Conservation (phyloP, 2,329 filamentous ascomycete genomes). For the Neonectria coccinea region DNA sequence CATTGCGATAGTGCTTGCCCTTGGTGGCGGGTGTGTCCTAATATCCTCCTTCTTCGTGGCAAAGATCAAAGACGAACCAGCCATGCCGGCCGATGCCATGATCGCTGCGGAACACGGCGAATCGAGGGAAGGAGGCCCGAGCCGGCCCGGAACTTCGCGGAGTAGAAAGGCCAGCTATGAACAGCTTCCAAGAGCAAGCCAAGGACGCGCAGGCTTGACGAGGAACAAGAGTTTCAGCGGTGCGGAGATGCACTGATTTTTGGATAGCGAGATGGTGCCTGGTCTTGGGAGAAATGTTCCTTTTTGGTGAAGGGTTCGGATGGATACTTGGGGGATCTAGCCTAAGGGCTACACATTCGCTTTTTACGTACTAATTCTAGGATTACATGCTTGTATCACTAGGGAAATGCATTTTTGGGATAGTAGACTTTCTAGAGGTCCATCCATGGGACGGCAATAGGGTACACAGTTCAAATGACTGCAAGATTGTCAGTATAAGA, state of each 20-base stretch:
- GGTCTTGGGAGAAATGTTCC: slow-evolving; percentile 2
- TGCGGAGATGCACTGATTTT: slow-evolving; percentile 51
- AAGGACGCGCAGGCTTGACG: slow-evolving; percentile 60
- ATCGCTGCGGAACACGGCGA: slow-evolving; percentile 58
- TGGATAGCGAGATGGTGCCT: slow-evolving; percentile 26
- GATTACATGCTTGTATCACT: background rate
- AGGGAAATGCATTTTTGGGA: background rate
- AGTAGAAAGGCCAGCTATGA: slow-evolving; percentile 57
- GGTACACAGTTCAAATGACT: background rate
- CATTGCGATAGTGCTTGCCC: slow-evolving; percentile 86
- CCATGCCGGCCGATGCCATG: slow-evolving; percentile 53
- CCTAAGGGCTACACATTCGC: background rate
- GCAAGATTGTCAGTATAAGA: background rate
- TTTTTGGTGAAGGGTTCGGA: background rate
- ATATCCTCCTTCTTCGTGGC: slow-evolving; percentile 80
- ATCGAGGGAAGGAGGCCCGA: slow-evolving; percentile 48
- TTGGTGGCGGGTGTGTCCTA: slow-evolving; percentile 83
- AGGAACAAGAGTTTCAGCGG: slow-evolving; percentile 64
- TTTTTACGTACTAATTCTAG: background rate
- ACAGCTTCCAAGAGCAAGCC: slow-evolving; percentile 56
- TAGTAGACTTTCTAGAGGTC: background rate
- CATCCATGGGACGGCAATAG: background rate
- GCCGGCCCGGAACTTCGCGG: slow-evolving; percentile 37
- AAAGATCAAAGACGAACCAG: slow-evolving; percentile 72
- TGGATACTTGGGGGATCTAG: background rate